Base-by-base conservation (phyloP, 176 grass and related monocot species). In the Musa acuminata region DNA sequence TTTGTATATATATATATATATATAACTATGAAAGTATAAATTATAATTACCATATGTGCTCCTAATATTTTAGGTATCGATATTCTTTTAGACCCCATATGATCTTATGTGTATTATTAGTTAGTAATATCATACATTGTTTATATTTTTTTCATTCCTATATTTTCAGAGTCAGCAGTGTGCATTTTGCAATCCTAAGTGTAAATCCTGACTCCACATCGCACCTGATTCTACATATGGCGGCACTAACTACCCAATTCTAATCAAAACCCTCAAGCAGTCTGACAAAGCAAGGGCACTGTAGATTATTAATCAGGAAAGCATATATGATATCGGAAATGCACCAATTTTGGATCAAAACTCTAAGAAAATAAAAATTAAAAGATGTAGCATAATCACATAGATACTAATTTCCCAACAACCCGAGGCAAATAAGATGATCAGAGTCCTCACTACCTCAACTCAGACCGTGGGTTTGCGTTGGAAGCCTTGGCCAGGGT, bases 401-500 rank as follows among this genome's bases (percentile, higher is more conserved):
- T 14, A 21, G 17, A n/a, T n/a, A 60, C 57, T 17, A 17, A 60
- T 17, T 43, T 43, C 3, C 4, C 35, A 43, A 43, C 6, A 43
- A 43, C 35, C 35, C 35, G 4, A 19, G n/a, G n/a, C 57, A 60
- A 60, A 60, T 60, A 57, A 57, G 13, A 60, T 60, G 57, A 60
- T 60, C 17, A 60, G 57, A 60, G 19, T n/a, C 17, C 57, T 60
- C 57, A 60, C 19, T 13, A 68, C 65, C 11, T 35, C 24, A 13
- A 68, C 27, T 83, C 71, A 96, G 72, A 69, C 76, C 8, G 92
- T 88, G 73, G 88, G 75, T 24, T 85, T 96, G 80, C 86, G 73
- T 16, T 92, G 80, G 79, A 96, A 96, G 13, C 87, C 84, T 29
- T 80, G 43, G n/a, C 71, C 58, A 10, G 80, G 80, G 26, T 87